These are phyloP conservation scores for Sordariomycetes sp. DNA, from an alignment of 2,329 filamentous ascomycete species.

Conservation along the genomic window DNA sequence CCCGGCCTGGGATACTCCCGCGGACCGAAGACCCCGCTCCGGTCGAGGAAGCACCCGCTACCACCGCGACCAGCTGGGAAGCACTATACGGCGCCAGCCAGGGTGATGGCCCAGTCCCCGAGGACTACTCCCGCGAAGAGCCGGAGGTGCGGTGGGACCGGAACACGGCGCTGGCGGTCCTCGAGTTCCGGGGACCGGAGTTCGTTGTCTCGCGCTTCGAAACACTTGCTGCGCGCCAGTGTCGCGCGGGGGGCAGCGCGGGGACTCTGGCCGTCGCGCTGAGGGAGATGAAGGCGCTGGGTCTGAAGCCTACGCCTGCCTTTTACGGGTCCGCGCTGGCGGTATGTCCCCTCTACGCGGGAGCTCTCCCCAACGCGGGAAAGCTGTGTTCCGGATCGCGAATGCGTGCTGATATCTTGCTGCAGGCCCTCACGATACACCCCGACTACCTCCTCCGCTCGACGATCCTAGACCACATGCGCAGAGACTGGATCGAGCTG, in stretches of 20 bases:
- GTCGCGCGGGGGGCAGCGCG: background rate
- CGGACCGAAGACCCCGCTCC: background rate
- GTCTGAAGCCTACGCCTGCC: conserved; percentile 7
- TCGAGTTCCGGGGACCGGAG: background rate
- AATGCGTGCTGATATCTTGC: background rate
- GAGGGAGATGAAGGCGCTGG: conserved; percentile 8
- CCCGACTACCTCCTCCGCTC: conserved; percentile 70
- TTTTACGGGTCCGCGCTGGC: conserved; percentile 11
- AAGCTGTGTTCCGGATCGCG: background rate
- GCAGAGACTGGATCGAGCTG: conserved; percentile 45
- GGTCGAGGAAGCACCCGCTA: no score
- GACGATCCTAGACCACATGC: conserved; percentile 61
- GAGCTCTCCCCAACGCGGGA: background rate
- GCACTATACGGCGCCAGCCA: no score
- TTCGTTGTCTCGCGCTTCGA: background rate
- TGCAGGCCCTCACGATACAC: conserved; percentile 61
- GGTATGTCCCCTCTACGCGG: conserved; percentile 13
- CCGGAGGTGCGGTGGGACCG: background rate
- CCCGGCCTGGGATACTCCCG: background rate
- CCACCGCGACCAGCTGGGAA: no score
- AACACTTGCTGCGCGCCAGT: background rate
- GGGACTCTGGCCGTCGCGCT: conserved; percentile 11
- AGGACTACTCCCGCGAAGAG: no score
- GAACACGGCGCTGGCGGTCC: background rate
- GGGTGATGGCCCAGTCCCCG: no score